These are phyloP conservation scores for Aciculosporium take DNA, from an alignment of 2,329 filamentous ascomycete species.

Conservation along the genomic window DNA sequence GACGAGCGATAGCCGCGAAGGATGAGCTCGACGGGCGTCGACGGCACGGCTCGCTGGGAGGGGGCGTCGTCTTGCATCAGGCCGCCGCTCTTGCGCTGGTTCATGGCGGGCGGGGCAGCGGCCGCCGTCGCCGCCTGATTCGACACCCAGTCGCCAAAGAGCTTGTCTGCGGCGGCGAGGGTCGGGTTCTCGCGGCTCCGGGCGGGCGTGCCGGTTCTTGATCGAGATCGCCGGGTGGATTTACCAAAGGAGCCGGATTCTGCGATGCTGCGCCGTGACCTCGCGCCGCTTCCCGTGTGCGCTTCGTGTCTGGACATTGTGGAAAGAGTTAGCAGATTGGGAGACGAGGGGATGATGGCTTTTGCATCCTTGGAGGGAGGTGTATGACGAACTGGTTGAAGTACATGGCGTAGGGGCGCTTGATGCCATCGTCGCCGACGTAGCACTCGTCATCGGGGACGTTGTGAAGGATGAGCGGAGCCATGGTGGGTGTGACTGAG, in stretches of 20 bases:
- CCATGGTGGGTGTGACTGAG: slow-evolving; percentile 27
- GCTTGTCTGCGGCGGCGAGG: slow-evolving; percentile 44
- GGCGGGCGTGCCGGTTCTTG: slow-evolving; percentile 43
- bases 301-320: slow-evolving; percentile 34
- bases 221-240: slow-evolving; percentile 49
- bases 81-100: slow-evolving; percentile 23
- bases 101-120: slow-evolving; percentile 11
- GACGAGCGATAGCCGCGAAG: slow-evolving; percentile 62
- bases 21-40: slow-evolving; percentile 56
- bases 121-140: slow-evolving; percentile 28
- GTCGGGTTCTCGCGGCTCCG: slow-evolving; percentile 45
- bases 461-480: slow-evolving; percentile 53
- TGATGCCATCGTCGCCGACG: slow-evolving; percentile 49
- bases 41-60: slow-evolving; percentile 20
- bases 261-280: slow-evolving; percentile 38
- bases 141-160: slow-evolving; percentile 45
- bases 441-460: slow-evolving; percentile 56
- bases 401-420: slow-evolving; percentile 52
- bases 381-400: slow-evolving; percentile 40
- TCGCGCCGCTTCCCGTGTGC: slow-evolving; percentile 28
- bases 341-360: slow-evolving; percentile 5
- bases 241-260: slow-evolving; percentile 54
- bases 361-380: slow-evolving; percentile 1
- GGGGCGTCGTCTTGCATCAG: slow-evolving; percentile 26
- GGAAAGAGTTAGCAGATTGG: background rate